Evolutionary conservation across 2,329 filamentous ascomycete genomes (phyloP).

Genomic region (Scytalidium lignicola): DNA sequence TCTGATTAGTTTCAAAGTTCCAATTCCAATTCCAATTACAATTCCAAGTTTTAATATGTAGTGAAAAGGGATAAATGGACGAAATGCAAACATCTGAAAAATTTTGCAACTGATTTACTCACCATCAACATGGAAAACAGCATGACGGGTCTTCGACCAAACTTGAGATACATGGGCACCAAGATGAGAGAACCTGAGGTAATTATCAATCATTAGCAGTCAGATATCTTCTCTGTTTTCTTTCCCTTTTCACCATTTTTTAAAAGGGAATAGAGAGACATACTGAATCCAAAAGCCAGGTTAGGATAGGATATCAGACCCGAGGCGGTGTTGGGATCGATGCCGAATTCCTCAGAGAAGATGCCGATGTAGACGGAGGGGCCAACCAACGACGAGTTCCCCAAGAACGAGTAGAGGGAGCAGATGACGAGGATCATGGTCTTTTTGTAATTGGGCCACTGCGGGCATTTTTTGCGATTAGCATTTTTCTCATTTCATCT

Average conservation of each 20-base stretch:
- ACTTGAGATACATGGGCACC: slow-evolving; percentile 48
- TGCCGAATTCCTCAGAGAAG: slow-evolving; percentile 45
- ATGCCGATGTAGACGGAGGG: slow-evolving; percentile 54
- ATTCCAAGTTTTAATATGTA: no score
- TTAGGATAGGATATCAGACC: slow-evolving; percentile 56
- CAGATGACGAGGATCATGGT: slow-evolving; percentile 49
- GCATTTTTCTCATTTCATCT: no score
- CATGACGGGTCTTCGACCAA: slow-evolving; percentile 21
- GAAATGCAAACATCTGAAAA: no score
- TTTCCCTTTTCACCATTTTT: no score
- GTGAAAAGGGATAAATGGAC: no score
- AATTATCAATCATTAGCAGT: background rate
- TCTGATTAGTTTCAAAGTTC: background rate
- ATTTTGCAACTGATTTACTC: slow-evolving; percentile 2
- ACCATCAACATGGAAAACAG: slow-evolving; percentile 13
- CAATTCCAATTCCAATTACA: no score
- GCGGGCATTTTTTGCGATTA: background rate
- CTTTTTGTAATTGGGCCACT: slow-evolving; percentile 54
- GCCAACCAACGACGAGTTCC: slow-evolving; percentile 50
- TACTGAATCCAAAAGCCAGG: slow-evolving; percentile 53
- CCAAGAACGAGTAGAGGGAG: slow-evolving; percentile 52
- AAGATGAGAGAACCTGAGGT: slow-evolving; percentile 43
- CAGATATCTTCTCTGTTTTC: background rate
- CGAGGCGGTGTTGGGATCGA: slow-evolving; percentile 46
- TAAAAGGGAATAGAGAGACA: slow-evolving; percentile 3